Conservation (phyloP, 2,329 filamentous ascomycete species). For the Arthroderma uncinatum region DNA sequence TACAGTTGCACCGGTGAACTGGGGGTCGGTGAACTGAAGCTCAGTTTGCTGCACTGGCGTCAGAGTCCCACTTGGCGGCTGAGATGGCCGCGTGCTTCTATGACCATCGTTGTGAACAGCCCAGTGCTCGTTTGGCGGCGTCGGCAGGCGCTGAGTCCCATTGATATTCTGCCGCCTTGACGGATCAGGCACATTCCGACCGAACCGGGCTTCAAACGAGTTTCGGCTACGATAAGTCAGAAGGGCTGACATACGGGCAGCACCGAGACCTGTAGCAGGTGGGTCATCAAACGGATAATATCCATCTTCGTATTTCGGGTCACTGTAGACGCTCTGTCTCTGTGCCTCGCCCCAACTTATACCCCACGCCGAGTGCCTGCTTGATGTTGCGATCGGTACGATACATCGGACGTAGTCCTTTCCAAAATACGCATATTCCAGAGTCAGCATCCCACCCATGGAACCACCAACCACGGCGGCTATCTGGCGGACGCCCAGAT, state of each 20-base stretch:
- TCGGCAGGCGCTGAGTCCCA: constrained; percentile 47
- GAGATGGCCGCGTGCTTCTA: constrained; percentile 43
- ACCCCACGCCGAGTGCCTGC: constrained; percentile 47
- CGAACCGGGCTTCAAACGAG: constrained; percentile 92
- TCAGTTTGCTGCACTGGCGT: constrained; percentile 17
- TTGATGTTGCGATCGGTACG: constrained; percentile 46
- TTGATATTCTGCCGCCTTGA: constrained; percentile 74
- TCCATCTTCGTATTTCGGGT: constrained; percentile 95
- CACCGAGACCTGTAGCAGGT: constrained; percentile 74
- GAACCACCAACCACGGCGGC: constrained; percentile 47
- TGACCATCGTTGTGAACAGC: constrained; percentile 77
- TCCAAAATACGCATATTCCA: constrained; percentile 60
- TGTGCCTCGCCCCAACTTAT: constrained; percentile 51
- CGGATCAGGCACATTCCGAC: constrained; percentile 80
- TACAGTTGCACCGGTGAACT: constrained; percentile 56
- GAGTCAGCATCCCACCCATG: constrained; percentile 48
- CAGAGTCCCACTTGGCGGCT: constrained; percentile 16
- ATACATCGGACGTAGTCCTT: constrained; percentile 46
- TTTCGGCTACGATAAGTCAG: constrained; percentile 93
- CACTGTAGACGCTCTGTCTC: constrained; percentile 71
- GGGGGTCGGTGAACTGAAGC: constrained; percentile 47
- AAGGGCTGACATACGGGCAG: constrained; percentile 91
- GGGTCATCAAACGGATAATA: constrained; percentile 86
- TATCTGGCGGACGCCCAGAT: constrained; percentile 43
- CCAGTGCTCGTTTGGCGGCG: constrained; percentile 61